Conservation (phyloP, 192 early-diverging fungal genomes). For the Nowakowskiella sp. region DNA sequence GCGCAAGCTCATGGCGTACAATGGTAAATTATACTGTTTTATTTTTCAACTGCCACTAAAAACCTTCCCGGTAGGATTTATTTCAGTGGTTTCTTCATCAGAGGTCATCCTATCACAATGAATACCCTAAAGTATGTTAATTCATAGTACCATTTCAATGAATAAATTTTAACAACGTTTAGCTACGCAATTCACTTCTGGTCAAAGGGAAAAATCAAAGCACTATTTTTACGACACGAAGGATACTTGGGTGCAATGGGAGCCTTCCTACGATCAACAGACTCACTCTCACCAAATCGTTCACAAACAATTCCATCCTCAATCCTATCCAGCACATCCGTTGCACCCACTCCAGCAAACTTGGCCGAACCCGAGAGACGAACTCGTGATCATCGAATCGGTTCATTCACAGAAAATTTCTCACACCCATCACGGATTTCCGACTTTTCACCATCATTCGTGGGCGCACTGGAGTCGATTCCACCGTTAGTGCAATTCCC, state of each 20-base stretch:
- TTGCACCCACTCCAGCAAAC: too few relatives aligned
- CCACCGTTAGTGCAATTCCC: slow-evolving; percentile 51
- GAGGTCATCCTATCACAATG: slow-evolving; percentile 96
- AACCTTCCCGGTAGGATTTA: slow-evolving; percentile 59
- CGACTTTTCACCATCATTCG: slow-evolving; percentile 41
- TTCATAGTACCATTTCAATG: not conserved
- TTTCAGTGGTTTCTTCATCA: slow-evolving; percentile 96
- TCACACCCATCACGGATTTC: slow-evolving; percentile 51
- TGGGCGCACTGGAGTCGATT: slow-evolving; percentile 59
- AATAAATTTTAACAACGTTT: not conserved
- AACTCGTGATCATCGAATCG: too few relatives aligned
- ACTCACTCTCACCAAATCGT: too few relatives aligned
- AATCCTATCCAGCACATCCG: not conserved
- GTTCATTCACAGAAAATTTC: slow-evolving; percentile 84
- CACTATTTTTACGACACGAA: slow-evolving; percentile 93
- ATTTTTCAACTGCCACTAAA: not conserved
- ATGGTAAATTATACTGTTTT: slow-evolving; percentile 5
- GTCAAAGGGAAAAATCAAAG: slow-evolving; percentile 91
- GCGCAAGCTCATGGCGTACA: slow-evolving; percentile 84
- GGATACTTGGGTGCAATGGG: slow-evolving; percentile 93
- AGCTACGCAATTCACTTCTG: slow-evolving; percentile 93
- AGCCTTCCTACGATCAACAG: slow-evolving; percentile 61
- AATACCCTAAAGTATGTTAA: slow-evolving; percentile 67
- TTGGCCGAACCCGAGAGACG: slow-evolving; percentile 10
- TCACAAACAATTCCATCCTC: too few relatives aligned